Evolutionary conservation across 345 rosid genomes (phyloP).

Genomic region (Cardamine chenopodiifolia): DNA sequence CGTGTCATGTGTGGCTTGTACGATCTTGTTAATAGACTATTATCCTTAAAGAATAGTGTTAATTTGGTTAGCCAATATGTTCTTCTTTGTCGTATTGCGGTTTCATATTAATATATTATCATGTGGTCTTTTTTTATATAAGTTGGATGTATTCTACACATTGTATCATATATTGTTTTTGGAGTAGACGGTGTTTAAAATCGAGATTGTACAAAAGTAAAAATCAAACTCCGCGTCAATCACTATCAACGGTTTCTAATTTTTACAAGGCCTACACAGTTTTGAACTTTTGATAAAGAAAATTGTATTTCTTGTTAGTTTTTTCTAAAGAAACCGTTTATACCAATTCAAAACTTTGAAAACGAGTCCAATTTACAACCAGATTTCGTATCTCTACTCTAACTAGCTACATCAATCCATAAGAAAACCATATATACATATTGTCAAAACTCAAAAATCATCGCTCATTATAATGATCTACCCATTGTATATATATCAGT

Average conservation of each 20-base stretch:
- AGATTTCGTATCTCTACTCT: not conserved
- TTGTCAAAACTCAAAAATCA: not conserved
- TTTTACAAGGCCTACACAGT: not conserved
- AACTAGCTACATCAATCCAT: not conserved
- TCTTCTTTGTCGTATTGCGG: constrained; percentile 11
- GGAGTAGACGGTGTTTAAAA: not conserved
- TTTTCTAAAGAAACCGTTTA: not conserved
- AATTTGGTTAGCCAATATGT: constrained; percentile 4
- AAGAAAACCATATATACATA: not conserved
- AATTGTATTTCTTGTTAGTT: not conserved
- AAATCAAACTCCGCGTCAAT: not conserved
- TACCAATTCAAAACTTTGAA: not conserved
- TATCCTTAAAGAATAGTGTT: constrained; percentile 11
- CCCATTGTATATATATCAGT: not conserved
- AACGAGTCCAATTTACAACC: not conserved
- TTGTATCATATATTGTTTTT: not conserved
- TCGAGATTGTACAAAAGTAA: not conserved
- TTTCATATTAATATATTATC: not conserved
- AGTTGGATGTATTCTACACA: not conserved
- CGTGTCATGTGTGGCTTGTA: not conserved
- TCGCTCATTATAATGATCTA: not conserved
- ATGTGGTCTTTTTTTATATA: not conserved
- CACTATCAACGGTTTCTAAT: not conserved
- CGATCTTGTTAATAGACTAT: constrained; percentile 8
- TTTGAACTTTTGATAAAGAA: not conserved